Percentiles rank a stretch among this genome's conserved stretches.
These are phyloP conservation scores for Boletus subparvulus DNA, from an alignment of 768 basidiomycete genomes.

Conservation along the genomic window DNA sequence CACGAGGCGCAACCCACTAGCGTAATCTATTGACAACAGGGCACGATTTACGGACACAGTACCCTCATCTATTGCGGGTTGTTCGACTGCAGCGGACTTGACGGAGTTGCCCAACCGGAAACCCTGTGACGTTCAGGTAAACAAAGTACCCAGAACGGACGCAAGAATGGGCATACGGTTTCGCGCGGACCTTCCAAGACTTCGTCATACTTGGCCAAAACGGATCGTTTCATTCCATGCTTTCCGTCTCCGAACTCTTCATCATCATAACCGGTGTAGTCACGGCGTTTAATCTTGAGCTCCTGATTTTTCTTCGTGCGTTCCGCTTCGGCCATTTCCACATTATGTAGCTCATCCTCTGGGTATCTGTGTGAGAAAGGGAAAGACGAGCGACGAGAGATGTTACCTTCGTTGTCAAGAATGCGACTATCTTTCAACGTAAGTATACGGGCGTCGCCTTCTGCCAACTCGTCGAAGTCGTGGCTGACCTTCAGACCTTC, in stretches of 20 bases:
- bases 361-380: not conserved
- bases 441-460: slow-evolving; percentile 93
- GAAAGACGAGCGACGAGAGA: not conserved
- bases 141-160: not conserved
- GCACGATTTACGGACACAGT: slow-evolving; percentile 72
- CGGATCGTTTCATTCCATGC: slow-evolving; percentile 76
- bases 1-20: slow-evolving; percentile 56
- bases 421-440: slow-evolving; percentile 96
- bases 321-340: slow-evolving; percentile 91
- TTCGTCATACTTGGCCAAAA: slow-evolving; percentile 94
- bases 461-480: slow-evolving; percentile 87
- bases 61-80: slow-evolving; percentile 48
- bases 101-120: slow-evolving; percentile 80
- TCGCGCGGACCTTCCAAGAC: slow-evolving; percentile 74
- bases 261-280: slow-evolving; percentile 96
- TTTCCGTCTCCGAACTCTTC: slow-evolving; percentile 82
- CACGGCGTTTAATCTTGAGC: slow-evolving; percentile 81
- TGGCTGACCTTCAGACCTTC: slow-evolving; percentile 94
- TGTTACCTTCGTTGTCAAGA: slow-evolving; percentile 86
- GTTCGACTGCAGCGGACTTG: slow-evolving; percentile 36
- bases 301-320: slow-evolving; percentile 75
- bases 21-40: slow-evolving; percentile 82
- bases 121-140: slow-evolving; percentile 47
- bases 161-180: slow-evolving; percentile 45
- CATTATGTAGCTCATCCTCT: slow-evolving; percentile 98